These are phyloP conservation scores for Kuraishia floccosa DNA, from an alignment of 805 yeast genomes.

Conservation along the genomic window DNA sequence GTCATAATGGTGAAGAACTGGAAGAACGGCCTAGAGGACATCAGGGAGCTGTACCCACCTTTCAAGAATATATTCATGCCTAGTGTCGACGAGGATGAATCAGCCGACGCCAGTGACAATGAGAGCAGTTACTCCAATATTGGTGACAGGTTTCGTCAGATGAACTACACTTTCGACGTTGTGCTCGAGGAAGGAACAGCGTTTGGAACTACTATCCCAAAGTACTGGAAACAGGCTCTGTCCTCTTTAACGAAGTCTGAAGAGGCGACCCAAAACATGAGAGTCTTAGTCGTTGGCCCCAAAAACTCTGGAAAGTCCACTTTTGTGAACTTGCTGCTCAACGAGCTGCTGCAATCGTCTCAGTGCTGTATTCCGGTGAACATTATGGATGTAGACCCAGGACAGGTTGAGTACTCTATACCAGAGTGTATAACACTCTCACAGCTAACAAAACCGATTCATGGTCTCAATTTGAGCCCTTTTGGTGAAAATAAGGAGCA, in stretches of 20 bases:
- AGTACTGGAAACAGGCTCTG: conserved; percentile 13
- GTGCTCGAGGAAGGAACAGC: conserved; percentile 16
- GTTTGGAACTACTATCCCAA: conserved; percentile 14
- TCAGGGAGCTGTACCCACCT: conserved; percentile 31
- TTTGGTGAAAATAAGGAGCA: conserved; percentile 20
- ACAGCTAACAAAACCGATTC: conserved; percentile 15
- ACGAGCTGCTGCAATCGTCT: conserved; percentile 24
- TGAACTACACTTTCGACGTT: conserved; percentile 26
- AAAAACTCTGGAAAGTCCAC: conserved; percentile 84
- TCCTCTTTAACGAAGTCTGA: conserved; percentile 1
- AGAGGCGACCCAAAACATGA: conserved; percentile 3
- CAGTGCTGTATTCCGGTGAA: conserved; percentile 20
- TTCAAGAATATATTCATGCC: conserved; percentile 29
- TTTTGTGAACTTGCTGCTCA: conserved; percentile 40
- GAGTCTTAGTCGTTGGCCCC: conserved; percentile 41
- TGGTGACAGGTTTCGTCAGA: too few relatives aligned
- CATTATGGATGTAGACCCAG: conserved; percentile 77
- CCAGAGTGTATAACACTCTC: conserved; percentile 64
- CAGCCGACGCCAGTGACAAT: neutral
- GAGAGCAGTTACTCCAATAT: too few relatives aligned
- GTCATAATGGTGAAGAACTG: conserved; percentile 25
- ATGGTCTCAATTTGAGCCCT: conserved; percentile 23
- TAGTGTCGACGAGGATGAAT: neutral
- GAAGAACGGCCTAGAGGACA: conserved; percentile 30
- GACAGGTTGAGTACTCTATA: conserved; percentile 68